A percentile compares a stretch with the other conserved stretches of the same genome.
These are phyloP conservation scores for Kalmusia sp. DNA, from an alignment of 2,329 filamentous ascomycete genomes.

Conservation along the genomic window DNA sequence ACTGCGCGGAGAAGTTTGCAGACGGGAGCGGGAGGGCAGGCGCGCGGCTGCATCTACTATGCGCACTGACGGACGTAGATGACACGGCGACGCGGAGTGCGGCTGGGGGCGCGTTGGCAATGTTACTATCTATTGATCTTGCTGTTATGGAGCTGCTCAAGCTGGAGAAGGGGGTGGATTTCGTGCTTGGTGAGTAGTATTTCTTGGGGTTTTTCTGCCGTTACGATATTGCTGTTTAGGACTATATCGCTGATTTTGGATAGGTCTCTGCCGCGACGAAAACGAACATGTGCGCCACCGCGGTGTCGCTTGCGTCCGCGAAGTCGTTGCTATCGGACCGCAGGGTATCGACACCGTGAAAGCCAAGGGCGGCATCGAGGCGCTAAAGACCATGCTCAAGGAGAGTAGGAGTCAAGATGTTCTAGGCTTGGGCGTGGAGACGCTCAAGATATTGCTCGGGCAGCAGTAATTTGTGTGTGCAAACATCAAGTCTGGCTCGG, in stretches of 20 bases:
- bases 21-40: slow-evolving; percentile 64
- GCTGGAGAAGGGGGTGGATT: slow-evolving; percentile 71
- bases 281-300: slow-evolving; percentile 72
- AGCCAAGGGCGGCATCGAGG: slow-evolving; percentile 68
- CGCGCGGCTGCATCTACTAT: slow-evolving; percentile 80
- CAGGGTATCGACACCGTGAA: slow-evolving; percentile 48
- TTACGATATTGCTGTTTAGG: neutral
- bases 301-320: slow-evolving; percentile 77
- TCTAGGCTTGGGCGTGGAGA: slow-evolving; percentile 73
- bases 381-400: slow-evolving; percentile 73
- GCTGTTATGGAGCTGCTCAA: slow-evolving; percentile 75
- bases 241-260: neutral
- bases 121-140: slow-evolving; percentile 78
- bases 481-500: no score
- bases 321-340: slow-evolving; percentile 73
- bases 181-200: slow-evolving; percentile 63
- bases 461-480: slow-evolving; percentile 20
- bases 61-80: slow-evolving; percentile 87
- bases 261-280: slow-evolving; percentile 74
- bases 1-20: slow-evolving; percentile 73
- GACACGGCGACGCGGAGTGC: slow-evolving; percentile 80
- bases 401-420: slow-evolving; percentile 73
- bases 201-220: neutral
- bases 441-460: slow-evolving; percentile 70
- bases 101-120: slow-evolving; percentile 86